Conservation (phyloP, 805 yeast species). For the Kazachstania bromeliacearum region DNA sequence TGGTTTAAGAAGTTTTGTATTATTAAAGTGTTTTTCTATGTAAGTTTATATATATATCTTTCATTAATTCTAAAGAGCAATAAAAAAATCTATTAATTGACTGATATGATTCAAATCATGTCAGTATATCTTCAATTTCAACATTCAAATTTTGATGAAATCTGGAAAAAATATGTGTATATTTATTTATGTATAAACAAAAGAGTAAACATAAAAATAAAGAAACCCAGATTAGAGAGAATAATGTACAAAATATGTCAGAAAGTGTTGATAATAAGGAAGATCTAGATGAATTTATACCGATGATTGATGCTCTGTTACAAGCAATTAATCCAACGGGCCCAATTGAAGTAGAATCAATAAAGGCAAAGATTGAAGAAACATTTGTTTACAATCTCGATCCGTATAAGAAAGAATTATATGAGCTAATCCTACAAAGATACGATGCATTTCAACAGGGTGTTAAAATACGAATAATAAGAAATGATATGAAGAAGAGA, state of each 20-base stretch:
- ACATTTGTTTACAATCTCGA: conserved; percentile 34
- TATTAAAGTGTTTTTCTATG: too few relatives aligned
- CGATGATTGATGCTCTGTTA: conserved; percentile 5
- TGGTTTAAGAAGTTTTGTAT: too few relatives aligned
- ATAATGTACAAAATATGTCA: not conserved
- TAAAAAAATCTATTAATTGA: too few relatives aligned
- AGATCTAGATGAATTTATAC: conserved; percentile 1
- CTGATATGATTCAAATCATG: too few relatives aligned
- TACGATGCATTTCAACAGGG: not conserved
- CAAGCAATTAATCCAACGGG: not conserved
- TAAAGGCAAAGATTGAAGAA: conserved; percentile 66
- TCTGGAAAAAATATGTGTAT: too few relatives aligned
- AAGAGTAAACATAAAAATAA: not conserved
- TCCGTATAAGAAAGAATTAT: conserved; percentile 6
- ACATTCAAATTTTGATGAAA: too few relatives aligned
- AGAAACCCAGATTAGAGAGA: not conserved
- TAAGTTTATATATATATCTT: too few relatives aligned
- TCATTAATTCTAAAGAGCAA: too few relatives aligned
- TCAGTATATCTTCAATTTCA: too few relatives aligned
- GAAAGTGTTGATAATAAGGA: not conserved
- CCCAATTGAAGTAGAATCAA: conserved; percentile 4
- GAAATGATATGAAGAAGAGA: not conserved
- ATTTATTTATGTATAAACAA: too few relatives aligned
- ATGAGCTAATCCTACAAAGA: not conserved
- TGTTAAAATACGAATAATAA: conserved; percentile 15